A percentile compares a stretch with the other conserved stretches of the same genome.
Conservation (phyloP, 1,284 basidiomycete genomes). For the Moesziomyces sp. region DNA sequence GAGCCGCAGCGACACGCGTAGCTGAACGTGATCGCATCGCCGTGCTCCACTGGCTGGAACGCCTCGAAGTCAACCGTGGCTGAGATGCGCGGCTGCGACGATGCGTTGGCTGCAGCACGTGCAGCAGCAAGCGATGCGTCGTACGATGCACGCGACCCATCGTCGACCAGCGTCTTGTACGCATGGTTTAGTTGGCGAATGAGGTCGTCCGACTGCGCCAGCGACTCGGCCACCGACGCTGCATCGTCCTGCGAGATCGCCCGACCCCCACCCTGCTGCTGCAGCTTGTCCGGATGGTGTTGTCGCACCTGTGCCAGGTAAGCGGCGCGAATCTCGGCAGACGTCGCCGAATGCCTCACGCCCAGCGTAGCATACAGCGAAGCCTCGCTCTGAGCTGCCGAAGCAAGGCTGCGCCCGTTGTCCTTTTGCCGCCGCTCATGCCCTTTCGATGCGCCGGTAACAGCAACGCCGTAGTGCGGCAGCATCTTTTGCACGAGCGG, state of each 20-base stretch:
- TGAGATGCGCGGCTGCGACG: slow-evolving; percentile 23
- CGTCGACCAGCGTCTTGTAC: slow-evolving; percentile 36
- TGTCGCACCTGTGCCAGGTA: slow-evolving; percentile 37
- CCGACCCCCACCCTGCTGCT: slow-evolving; percentile 18
- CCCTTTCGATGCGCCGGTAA: not conserved
- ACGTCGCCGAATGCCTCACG: slow-evolving; percentile 22
- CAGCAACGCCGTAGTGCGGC: slow-evolving; percentile 21
- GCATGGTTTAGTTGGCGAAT: slow-evolving; percentile 42
- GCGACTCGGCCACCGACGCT: slow-evolving; percentile 5
- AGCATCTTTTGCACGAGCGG: slow-evolving; percentile 34
- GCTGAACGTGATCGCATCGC: slow-evolving; percentile 12
- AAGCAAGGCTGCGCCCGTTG: not conserved
- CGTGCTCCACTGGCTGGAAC: slow-evolving; percentile 13
- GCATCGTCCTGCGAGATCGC: slow-evolving; percentile 4
- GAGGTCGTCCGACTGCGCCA: slow-evolving; percentile 17
- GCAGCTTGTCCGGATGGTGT: slow-evolving; percentile 47
- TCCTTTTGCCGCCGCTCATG: not conserved
- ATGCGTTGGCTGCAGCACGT: slow-evolving; percentile 2
- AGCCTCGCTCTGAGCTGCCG: not conserved
- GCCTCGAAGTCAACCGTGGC: slow-evolving; percentile 36
- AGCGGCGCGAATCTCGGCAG: slow-evolving; percentile 34
- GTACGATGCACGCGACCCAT: slow-evolving; percentile 18
- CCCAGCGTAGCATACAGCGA: slow-evolving; percentile 26
- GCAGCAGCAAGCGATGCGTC: slow-evolving; percentile 18
- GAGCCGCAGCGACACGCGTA: slow-evolving; percentile 39